Evolutionary conservation across 2,329 filamentous ascomycete genomes (phyloP).

Genomic region (Verruconis gallopava): DNA sequence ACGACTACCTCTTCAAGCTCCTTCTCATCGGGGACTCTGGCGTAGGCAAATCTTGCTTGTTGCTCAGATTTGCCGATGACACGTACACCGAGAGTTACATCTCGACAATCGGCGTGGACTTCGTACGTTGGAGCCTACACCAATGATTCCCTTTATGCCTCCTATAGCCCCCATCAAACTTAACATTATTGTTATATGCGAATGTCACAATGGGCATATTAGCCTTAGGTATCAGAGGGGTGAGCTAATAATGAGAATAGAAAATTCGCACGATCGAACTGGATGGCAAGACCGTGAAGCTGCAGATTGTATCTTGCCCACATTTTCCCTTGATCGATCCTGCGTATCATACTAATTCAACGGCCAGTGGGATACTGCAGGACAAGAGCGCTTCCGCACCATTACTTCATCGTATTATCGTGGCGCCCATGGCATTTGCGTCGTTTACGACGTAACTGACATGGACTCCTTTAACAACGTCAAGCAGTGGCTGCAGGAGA

Average conservation of each 20-base stretch:
- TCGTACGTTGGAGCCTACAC: slow-evolving; percentile 50
- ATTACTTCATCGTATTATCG: slow-evolving; percentile 99
- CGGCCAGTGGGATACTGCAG: slow-evolving; percentile 89
- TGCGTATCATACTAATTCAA: slow-evolving; percentile 1
- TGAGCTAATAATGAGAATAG: slow-evolving; percentile 33
- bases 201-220: no score
- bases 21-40: slow-evolving; percentile 99
- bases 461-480: slow-evolving; percentile 99
- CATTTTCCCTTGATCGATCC: not conserved
- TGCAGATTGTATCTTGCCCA: slow-evolving; percentile 72
- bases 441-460: slow-evolving; percentile 99
- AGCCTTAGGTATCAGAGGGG: no score
- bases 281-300: slow-evolving; percentile 98
- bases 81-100: slow-evolving; percentile 99
- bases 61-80: slow-evolving; percentile 95
- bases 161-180: no score
- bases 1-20: slow-evolving; percentile 99
- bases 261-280: slow-evolving; percentile 99
- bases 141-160: no score
- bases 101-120: slow-evolving; percentile 98
- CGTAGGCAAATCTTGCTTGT: slow-evolving; percentile 98
- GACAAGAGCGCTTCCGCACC: slow-evolving; percentile 98
- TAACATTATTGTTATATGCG: no score
- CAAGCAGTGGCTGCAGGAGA: slow-evolving; percentile 99
- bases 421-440: slow-evolving; percentile 96